Percentiles rank a stretch among this genome's conserved stretches.
Conservation (phyloP, 2,329 filamentous ascomycete species). For the Simplicillium aogashimaense region DNA sequence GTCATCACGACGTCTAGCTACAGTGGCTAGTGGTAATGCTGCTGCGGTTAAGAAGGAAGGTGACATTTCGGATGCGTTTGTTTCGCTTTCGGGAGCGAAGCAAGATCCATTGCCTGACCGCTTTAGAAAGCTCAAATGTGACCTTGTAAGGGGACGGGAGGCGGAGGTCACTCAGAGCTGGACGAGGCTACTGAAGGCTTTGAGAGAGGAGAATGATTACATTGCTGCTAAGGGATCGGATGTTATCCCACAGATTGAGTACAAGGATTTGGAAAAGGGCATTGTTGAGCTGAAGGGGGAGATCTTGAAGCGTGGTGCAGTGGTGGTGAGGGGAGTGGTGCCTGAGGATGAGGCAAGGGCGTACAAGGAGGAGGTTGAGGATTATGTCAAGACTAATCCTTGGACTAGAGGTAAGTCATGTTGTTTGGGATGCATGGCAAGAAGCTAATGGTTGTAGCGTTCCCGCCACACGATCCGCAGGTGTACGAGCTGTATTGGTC, state of each 20-base stretch:
- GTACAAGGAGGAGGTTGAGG: constrained; percentile 55
- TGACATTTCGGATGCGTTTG: constrained; percentile 53
- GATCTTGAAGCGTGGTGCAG: constrained; percentile 50
- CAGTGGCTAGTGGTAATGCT: constrained; percentile 10
- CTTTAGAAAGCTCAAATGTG: constrained; percentile 46
- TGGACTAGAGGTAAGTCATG: constrained; percentile 36
- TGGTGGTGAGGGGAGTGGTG: constrained; percentile 57
- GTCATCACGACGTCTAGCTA: not conserved
- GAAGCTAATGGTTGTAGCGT: constrained; percentile 31
- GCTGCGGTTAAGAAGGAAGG: constrained; percentile 39
- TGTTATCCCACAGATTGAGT: constrained; percentile 44
- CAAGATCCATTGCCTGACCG: constrained; percentile 39
- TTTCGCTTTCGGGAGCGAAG: constrained; percentile 41
- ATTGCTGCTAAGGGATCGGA: constrained; percentile 33
- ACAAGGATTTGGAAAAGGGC: constrained; percentile 29
- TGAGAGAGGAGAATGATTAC: constrained; percentile 35
- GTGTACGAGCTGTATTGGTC: constrained; percentile 75
- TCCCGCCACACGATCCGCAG: constrained; percentile 55
- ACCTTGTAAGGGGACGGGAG: constrained; percentile 39
- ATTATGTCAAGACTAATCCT: constrained; percentile 56
- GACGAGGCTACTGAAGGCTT: constrained; percentile 32
- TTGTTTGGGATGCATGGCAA: not conserved
- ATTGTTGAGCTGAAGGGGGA: constrained; percentile 29
- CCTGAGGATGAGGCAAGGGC: constrained; percentile 50
- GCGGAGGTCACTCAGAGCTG: constrained; percentile 35